Percentiles rank a stretch among this genome's conserved stretches.
phyloP scores from a whole-genome alignment of 164 flowering plant species.

The Magnolia sinica region DNA sequence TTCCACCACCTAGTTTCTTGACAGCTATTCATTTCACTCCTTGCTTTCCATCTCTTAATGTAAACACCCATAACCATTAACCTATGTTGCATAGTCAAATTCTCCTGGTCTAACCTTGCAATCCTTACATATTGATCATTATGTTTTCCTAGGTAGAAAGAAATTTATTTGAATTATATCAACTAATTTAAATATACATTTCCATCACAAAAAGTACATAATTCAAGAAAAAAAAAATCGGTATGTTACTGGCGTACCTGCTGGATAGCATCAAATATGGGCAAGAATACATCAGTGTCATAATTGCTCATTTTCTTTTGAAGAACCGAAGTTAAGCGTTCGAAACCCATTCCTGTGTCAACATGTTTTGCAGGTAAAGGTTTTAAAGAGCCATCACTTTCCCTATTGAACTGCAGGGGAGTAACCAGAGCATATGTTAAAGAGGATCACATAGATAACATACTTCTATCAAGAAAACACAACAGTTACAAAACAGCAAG shows the following conservation, averaged over 20 bases:
- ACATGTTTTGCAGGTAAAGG: conserved; percentile 96
- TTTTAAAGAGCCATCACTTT: conserved; percentile 85
- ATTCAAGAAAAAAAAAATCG: not conserved
- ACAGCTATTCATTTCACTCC: too few relatives aligned
- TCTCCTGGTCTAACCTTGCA: not conserved
- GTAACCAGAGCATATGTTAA: not conserved
- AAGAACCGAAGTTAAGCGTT: conserved; percentile 88
- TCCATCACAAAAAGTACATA: not conserved
- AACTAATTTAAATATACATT: conserved; percentile 1
- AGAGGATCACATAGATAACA: not conserved
- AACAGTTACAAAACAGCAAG: not conserved
- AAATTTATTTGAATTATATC: not conserved
- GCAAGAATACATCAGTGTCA: conserved; percentile 95
- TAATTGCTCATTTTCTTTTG: conserved; percentile 97
- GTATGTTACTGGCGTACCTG: conserved; percentile 32
- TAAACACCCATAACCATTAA: too few relatives aligned
- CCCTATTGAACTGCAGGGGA: conserved; percentile 78
- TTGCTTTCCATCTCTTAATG: too few relatives aligned
- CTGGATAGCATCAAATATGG: conserved; percentile 84
- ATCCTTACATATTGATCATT: not conserved
- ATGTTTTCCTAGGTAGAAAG: too few relatives aligned
- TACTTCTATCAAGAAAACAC: not conserved
- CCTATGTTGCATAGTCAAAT: too few relatives aligned
- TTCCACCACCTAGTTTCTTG: too few relatives aligned
- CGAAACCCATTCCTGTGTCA: conserved; percentile 99